Percentiles rank a stretch among this genome's conserved stretches.
phyloP scores from a whole-genome alignment of 2,329 filamentous ascomycete genomes.

The Escovopsis sp. region DNA sequence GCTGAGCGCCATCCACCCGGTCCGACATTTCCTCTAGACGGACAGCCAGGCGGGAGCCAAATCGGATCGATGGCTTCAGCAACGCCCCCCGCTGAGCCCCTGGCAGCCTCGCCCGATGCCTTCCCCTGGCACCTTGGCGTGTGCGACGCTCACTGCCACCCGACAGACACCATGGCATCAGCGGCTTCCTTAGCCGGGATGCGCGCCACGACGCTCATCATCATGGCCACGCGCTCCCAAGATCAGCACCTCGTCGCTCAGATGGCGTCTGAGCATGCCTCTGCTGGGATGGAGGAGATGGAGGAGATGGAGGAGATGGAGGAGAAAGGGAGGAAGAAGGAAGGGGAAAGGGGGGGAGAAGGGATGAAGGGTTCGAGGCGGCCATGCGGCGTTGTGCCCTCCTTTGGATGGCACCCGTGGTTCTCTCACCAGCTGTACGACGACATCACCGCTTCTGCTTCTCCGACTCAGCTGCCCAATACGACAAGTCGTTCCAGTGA shows the following conservation, averaged over 20 bases:
- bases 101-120: conserved; percentile 7
- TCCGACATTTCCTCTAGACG: neutral
- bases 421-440: conserved; percentile 65
- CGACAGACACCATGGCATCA: conserved; percentile 59
- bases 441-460: conserved; percentile 24
- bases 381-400: conserved; percentile 35
- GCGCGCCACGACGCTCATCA: conserved; percentile 48
- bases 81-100: neutral
- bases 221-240: conserved; percentile 63
- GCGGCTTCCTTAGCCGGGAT: conserved; percentile 44
- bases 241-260: conserved; percentile 59
- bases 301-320: neutral
- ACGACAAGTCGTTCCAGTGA: no score
- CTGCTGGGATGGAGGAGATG: conserved; percentile 13
- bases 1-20: no score
- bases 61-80: neutral
- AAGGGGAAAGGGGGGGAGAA: no score
- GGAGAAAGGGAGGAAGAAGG: no score
- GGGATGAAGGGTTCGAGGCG: no score
- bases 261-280: conserved; percentile 41
- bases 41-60: neutral
- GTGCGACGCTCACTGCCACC: conserved; percentile 72
- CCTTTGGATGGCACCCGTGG: conserved; percentile 85
- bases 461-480: no score
- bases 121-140: conserved; percentile 59